Conservation (phyloP, 163 green algal genomes). For the Dunaliella salina region DNA sequence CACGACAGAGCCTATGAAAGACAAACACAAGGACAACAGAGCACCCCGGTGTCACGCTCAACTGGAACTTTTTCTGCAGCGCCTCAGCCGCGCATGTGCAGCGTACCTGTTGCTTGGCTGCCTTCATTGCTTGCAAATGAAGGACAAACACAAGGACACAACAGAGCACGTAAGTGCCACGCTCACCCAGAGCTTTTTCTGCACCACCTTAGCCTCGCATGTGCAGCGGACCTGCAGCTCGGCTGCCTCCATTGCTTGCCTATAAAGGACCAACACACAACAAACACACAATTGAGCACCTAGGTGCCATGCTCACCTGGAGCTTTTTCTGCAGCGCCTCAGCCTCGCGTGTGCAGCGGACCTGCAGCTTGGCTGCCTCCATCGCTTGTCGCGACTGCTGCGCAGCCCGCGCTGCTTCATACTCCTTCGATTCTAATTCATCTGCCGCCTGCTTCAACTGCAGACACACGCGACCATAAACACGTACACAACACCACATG, state of each 20-base stretch:
- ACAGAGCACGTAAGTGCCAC: too few relatives aligned
- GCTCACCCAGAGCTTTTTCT: background rate
- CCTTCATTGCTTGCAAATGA: background rate
- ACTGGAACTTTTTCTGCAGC: background rate
- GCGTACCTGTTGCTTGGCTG: background rate
- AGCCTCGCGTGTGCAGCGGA: background rate
- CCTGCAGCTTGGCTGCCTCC: conserved; percentile 4
- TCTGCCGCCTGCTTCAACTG: background rate
- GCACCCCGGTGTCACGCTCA: background rate
- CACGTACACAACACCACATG: too few relatives aligned
- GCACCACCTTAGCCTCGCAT: background rate
- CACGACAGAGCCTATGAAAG: too few relatives aligned
- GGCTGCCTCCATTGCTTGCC: background rate
- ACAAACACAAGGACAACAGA: too few relatives aligned
- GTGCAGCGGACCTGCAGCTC: background rate
- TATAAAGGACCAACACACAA: too few relatives aligned
- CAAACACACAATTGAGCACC: too few relatives aligned
- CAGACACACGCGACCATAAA: background rate
- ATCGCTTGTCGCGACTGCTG: background rate
- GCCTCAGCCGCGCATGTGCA: background rate
- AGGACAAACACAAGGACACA: too few relatives aligned
- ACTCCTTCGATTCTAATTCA: background rate
- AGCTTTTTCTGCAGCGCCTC: conserved; percentile 7
- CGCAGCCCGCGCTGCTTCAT: background rate
- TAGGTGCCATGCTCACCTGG: background rate